Conservation (phyloP, 345 rosid genomes). For the Citrus sinensis region DVS_A1.0 CM039166.1:21592001-21592500, state of each 20-base stretch:
- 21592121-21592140: neutral
- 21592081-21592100: neutral
- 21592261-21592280: neutral
- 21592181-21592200: neutral
- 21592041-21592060: neutral
- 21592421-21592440: neutral
- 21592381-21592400: neutral
- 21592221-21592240: neutral
- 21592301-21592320: neutral
- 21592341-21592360: neutral
- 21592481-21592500: neutral
- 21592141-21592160: neutral
- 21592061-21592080: neutral
- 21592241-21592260: neutral
- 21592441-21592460: neutral
- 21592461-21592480: neutral
- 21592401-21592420: neutral
- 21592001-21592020: neutral
- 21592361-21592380: neutral
- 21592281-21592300: neutral
- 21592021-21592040: neutral
- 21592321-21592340: neutral
- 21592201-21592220: neutral
- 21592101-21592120: neutral
- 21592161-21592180: neutral